Percentiles rank a stretch among this genome's conserved stretches.
phyloP scores from a whole-genome alignment of 148 eudicot genomes.

The Fallopia convolvulus region DNA sequence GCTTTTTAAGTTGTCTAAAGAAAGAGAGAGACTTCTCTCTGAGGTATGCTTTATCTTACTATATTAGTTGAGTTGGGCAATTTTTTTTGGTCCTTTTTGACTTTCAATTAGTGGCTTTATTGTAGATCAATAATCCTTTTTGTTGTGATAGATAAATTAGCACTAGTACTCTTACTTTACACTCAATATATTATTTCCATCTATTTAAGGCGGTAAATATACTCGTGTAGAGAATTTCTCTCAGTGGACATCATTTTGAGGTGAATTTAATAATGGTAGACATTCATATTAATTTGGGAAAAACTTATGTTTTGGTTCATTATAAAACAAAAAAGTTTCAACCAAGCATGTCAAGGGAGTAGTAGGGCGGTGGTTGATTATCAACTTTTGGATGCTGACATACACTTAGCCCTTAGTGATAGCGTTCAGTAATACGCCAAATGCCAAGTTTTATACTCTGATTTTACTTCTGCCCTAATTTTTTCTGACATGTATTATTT shows the following conservation, averaged over 20 bases:
- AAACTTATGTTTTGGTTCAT: neutral
- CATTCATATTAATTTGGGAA: neutral
- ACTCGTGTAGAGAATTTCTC: neutral
- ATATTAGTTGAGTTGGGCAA: neutral
- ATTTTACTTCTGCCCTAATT: neutral
- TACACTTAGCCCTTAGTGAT: neutral
- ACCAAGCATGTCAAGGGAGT: neutral
- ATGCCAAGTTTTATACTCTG: neutral
- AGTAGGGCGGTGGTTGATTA: neutral
- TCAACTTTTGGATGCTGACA: neutral
- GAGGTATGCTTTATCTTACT: slow-evolving; percentile 46
- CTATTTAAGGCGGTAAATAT: neutral
- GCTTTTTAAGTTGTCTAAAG: slow-evolving; percentile 52
- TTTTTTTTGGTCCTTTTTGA: neutral
- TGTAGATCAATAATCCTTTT: neutral
- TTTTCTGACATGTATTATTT: neutral
- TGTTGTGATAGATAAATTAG: neutral
- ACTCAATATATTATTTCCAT: neutral
- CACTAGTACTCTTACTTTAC: neutral
- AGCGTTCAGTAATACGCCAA: neutral
- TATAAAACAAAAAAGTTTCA: neutral
- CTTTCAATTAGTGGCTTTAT: neutral
- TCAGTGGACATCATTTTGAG: neutral
- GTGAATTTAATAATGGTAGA: neutral
- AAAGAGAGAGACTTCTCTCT: slow-evolving; percentile 78